A percentile compares a stretch with the other conserved stretches of the same genome.
These are phyloP conservation scores for Antitrichia curtipendula DNA, from an alignment of 225 moss, liverwort and hornwort genomes.

Conservation along the genomic window DNA sequence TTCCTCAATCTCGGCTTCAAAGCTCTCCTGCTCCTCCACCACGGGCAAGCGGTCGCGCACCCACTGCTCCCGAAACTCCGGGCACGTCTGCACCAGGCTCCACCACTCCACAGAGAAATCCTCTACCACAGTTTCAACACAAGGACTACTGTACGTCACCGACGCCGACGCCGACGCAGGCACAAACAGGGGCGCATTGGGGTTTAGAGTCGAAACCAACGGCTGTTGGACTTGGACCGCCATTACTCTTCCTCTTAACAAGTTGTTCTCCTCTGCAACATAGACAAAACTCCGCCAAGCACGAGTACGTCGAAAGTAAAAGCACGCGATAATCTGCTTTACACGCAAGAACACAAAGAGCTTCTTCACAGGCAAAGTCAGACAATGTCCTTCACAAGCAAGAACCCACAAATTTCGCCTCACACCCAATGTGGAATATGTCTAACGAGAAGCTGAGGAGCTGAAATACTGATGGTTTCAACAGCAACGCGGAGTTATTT, in stretches of 20 bases:
- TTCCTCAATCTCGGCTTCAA: conserved; percentile 51
- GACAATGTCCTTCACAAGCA: no score
- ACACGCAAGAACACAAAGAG: not conserved
- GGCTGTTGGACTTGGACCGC: not conserved
- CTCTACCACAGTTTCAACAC: conserved; percentile 17
- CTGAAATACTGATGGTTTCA: not conserved
- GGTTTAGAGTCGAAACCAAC: conserved; percentile 56
- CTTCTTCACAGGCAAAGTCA: not conserved
- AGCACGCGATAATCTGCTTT: not conserved
- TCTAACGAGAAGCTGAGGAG: no score
- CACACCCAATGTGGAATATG: not conserved
- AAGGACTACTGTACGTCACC: not conserved
- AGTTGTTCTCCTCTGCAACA: not conserved
- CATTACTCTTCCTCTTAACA: not conserved
- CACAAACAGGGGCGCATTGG: conserved; percentile 77
- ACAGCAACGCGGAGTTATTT: not conserved
- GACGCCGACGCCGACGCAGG: conserved; percentile 57
- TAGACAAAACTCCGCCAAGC: not conserved
- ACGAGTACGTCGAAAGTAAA: not conserved
- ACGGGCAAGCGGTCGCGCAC: conserved; percentile 38
- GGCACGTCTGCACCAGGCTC: conserved; percentile 63
- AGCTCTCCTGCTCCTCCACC: conserved; percentile 45
- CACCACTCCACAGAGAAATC: conserved; percentile 95
- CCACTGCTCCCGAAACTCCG: conserved; percentile 82
- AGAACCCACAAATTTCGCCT: no score